These are phyloP conservation scores for Exophiala phaeomuriformis DNA, from an alignment of 2,329 filamentous ascomycete species.

Conservation along the genomic window DNA sequence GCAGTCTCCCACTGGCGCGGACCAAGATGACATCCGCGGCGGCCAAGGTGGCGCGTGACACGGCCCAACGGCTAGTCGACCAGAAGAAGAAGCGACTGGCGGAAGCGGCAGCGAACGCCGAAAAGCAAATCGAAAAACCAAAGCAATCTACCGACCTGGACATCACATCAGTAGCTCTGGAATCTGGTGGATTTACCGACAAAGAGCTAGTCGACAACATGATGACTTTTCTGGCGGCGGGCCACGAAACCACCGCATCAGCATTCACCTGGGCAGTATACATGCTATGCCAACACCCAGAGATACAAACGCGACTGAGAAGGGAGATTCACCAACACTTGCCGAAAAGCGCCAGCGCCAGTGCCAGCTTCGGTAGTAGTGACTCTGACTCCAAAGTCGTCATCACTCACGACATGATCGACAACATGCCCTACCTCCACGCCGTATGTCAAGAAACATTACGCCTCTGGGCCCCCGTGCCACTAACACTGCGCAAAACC, in stretches of 20 bases:
- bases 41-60: conserved; percentile 52
- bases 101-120: conserved; percentile 20
- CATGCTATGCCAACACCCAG: conserved; percentile 27
- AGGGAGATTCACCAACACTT: conserved; percentile 28
- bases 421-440: conserved; percentile 69
- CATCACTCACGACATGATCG: conserved; percentile 45
- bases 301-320: conserved; percentile 28
- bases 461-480: conserved; percentile 65
- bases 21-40: conserved; percentile 59
- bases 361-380: too few relatives aligned
- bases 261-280: conserved; percentile 30
- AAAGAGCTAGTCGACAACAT: conserved; percentile 79
- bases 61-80: conserved; percentile 61
- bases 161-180: conserved; percentile 72
- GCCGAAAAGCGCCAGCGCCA: conserved; percentile 8
- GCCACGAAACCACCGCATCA: conserved; percentile 30
- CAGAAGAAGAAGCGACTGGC: conserved; percentile 58
- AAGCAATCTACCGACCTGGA: conserved; percentile 53
- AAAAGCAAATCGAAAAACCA: neutral
- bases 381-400: neutral
- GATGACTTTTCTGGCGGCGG: conserved; percentile 82
- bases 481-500: conserved; percentile 61
- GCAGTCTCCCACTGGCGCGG: conserved; percentile 58
- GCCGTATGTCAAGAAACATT: conserved; percentile 73
- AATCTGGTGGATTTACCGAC: conserved; percentile 67